Base-by-base conservation (phyloP, 2,329 filamentous ascomycete genomes). In the Rugonectria rugulosa region DNA sequence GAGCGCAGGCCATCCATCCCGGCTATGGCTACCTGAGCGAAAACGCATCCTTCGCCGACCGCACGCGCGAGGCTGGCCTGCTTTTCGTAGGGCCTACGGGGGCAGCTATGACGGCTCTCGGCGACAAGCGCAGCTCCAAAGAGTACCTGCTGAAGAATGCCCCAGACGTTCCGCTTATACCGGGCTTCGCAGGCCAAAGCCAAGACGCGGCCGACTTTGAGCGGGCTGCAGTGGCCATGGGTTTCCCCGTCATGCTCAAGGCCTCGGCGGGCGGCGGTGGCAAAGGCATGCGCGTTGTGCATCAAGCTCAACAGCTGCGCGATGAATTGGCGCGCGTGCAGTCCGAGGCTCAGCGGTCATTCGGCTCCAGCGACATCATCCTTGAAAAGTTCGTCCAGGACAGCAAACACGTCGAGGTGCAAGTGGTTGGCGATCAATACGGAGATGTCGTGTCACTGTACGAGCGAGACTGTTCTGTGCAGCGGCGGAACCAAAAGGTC, bases 51-150 rank as follows among this genome's bases (percentile, higher is more conserved):
- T 89, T 89, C 60, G 84, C 85, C 1, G 68, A 74, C 42, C 66
- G 75, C n/a, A 80, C 84, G 6, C 63, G 72, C 6, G 73, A 78
- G 12, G 81, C 81, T 2, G 85, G 83, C 0, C 73, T 87, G 45
- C 73, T 74, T 1, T 88, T 84, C 67, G 78, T 83, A 3, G 86
- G 86, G 0, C 86, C 86, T 1, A 76, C 75, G 10, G 74, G 81
- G 0, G 72, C 75, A 17, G 72, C 72, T 17, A 86, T 65, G 38
- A 55, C 53, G 17, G 62, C 59, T 1, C 21, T 65, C 7, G 63
- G 63, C 11, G 59, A 64, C 41, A 65, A 65, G 44, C 43, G 61
- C 6, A 57, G 44, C 14, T 57, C 62, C 12, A 65, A 65, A 27
- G 48, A 57, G 29, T 63, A 62, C 17, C 53, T 64, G n/a, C 36